These are phyloP conservation scores for Silybum marianum DNA, from an alignment of 129 eudicot species.

Conservation along the genomic window DNA sequence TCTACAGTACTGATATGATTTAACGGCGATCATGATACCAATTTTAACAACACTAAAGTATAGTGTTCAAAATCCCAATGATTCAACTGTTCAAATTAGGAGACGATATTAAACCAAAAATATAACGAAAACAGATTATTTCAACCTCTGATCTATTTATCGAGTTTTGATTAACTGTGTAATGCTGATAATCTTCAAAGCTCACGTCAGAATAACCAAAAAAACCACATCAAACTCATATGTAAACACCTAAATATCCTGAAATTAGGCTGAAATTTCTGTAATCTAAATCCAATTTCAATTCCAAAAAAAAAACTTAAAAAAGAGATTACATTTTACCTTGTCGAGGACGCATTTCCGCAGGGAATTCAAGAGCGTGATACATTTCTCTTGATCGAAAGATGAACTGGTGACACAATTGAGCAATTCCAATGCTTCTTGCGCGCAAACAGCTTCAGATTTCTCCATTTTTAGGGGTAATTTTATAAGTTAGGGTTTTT, in stretches of 20 bases:
- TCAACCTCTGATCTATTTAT: background rate
- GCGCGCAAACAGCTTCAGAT: conserved; percentile 52
- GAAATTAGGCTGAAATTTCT: background rate
- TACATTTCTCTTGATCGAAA: conserved; percentile 68
- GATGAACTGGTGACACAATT: conserved; percentile 62
- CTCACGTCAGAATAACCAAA: background rate
- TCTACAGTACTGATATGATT: background rate
- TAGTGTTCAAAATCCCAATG: conserved; percentile 1
- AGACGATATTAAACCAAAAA: background rate
- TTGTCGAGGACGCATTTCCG: conserved; percentile 65
- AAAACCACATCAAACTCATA: background rate
- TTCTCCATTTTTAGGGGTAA: conserved; percentile 29
- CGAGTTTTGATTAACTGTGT: background rate
- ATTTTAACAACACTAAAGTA: background rate
- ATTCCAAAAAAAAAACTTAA: background rate
- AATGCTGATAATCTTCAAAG: conserved; percentile 13
- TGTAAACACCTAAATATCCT: background rate
- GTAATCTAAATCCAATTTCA: background rate
- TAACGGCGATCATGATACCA: background rate
- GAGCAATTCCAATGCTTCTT: conserved; percentile 75
- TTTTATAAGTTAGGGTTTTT: conserved; percentile 28
- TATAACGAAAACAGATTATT: background rate
- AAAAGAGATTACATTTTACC: conserved; percentile 28
- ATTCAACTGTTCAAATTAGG: conserved; percentile 1
- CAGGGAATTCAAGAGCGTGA: conserved; percentile 52